Evolutionary conservation across 345 rosid genomes (phyloP), one percentile per base, ranked within the genome.

Genomic region (Gossypium ekmanianum): DNA sequence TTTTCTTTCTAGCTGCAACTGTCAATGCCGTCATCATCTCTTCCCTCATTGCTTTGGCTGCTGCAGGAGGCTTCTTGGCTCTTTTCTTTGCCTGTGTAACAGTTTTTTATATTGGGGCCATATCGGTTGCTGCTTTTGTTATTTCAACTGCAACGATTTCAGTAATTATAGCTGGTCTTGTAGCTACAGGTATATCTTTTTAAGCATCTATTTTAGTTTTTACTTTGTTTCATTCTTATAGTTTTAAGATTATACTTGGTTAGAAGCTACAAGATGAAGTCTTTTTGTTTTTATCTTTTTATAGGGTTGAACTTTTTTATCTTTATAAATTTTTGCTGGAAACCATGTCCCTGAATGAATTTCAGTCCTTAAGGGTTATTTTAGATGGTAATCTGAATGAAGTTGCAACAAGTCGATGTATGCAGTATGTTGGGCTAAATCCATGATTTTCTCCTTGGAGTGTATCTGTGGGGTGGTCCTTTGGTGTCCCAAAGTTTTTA

Each of bases 31-130:
- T 93, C 73, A 73, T 90, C 51, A 68, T 95, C 29, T 91, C 94
- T 61, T 87, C 91, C 77, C 82, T 95, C 74, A 51, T 95, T 79
- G 88, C 98, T 75, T 78, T 95, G 81, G 98, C 96, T 13, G 89
- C 88, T 34, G 98, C 90, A 13, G 97, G 99, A 62, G 93, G 96
- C 48, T 88, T 93, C 85, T 81, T 95, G 85, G 94, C 99, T 72
- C 71, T 95, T 27, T 95, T 95, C 87, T 86, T 89, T 63, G 83
- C 87, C 48, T 86, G 86, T 78, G 80, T 91, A 64, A 80, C 96
- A 16, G 93, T 87, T 56, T 59, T 90, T 34, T 95, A 93, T 79
- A 84, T 95, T 10, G 97, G 91, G 65, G 98, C 98, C 43, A 80
- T 93, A 77, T 84, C 90, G 3, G 79, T 90, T 61, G 97, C 97